Conservation (phyloP, 2,329 filamentous ascomycete species). For the Colletotrichum kahawae region DNA sequence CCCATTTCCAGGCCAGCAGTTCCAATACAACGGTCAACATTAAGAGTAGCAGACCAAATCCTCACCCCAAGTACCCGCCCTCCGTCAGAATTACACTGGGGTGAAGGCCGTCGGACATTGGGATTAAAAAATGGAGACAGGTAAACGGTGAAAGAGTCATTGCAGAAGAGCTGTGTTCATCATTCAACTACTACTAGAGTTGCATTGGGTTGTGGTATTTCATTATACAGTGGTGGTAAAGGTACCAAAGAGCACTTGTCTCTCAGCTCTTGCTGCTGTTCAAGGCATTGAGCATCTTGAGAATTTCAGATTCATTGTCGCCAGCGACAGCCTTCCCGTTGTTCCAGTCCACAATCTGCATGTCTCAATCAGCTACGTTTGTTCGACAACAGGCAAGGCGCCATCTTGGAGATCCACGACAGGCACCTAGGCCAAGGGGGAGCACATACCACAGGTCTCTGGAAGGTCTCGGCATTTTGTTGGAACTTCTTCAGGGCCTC, state of each 20-base stretch:
- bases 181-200: conserved; percentile 3
- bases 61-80: not conserved
- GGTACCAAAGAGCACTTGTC: not conserved
- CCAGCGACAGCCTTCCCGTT: conserved; percentile 82
- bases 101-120: accelerated
- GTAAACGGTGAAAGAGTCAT: accelerated
- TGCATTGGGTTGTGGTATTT: not conserved
- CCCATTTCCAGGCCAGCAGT: not conserved
- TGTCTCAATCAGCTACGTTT: not conserved
- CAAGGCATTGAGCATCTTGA: conserved; percentile 75
- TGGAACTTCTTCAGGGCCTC: conserved; percentile 85
- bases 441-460: conserved; percentile 75
- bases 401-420: not conserved
- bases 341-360: conserved; percentile 84
- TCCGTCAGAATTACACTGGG: not conserved
- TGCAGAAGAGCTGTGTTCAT: conserved; percentile 2
- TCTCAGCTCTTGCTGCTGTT: conserved; percentile 30
- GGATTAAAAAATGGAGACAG: not conserved
- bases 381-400: not conserved
- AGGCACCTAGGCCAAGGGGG: not conserved
- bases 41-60: not conserved
- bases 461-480: conserved; percentile 70
- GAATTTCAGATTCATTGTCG: conserved; percentile 85
- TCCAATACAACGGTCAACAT: not conserved
- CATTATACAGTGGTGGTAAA: conserved; percentile 3